Base-by-base conservation (phyloP, 2,329 filamentous ascomycete species). In the Annulohypoxylon truncatum region DNA sequence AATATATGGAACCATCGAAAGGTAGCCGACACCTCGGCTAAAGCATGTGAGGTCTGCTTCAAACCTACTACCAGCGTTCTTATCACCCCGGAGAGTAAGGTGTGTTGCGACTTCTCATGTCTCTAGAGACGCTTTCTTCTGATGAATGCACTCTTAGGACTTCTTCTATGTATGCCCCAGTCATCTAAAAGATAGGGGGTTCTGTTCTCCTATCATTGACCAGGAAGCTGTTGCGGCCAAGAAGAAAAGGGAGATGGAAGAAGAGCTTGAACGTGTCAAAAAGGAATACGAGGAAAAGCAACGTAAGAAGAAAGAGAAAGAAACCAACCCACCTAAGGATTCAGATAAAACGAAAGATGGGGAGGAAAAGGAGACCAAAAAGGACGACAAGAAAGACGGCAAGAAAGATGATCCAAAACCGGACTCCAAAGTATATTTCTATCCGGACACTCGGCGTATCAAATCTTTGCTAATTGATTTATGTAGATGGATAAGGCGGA, bases 91-190 rank as follows among this genome's bases (percentile, higher is more conserved):
- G 94, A 96, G 74, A 94, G 93, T 75, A 96, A 95, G 88, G 94
- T 96, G 74, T 69, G 72, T 64, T 24, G 31, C 53, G 18, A 33
- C 56, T 38, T n/a, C 54, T 70, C 33, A 55, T 57, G n/a, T 33
- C 59, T 33, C 9, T 55, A 53, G 48, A 52, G 33, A 33, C 42
- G 40, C 60, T 68, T 58, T 66, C 64, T 40, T 40, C 61, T 60
- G 33, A 72, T 68, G 13, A 40, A n/a, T 28, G 24, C 55, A 35
- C 38, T 20, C 4, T 7, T 67, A 84, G 84, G 94, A 97, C 77
- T 96, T 94, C 80, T 98, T 99, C 82, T 97, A 96, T 77, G 87
- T 96, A 46, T 99, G 96, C 73, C 85, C 89, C 4, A 83, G 86
- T 29, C 96, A 99, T 79, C 82, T 98, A 7, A 92, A 91, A 74